Evolutionary conservation across 805 yeast genomes (phyloP).

Genomic region (Saturnispora bothae): DNA sequence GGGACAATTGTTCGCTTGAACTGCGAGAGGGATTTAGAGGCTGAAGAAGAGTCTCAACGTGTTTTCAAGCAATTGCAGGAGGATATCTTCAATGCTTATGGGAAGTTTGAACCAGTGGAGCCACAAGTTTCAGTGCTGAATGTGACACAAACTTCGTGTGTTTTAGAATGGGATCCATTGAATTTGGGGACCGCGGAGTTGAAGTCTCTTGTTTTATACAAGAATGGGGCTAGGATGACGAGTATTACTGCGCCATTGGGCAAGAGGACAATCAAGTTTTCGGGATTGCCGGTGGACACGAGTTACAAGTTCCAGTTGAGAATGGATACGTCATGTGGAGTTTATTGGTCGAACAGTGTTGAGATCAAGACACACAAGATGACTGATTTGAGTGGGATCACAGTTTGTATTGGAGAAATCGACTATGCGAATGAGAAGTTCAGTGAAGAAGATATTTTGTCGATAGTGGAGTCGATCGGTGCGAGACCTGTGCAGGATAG

Average conservation of each 20-base stretch:
- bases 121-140: constrained; percentile 67
- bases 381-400: constrained; percentile 91
- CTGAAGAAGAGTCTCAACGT: constrained; percentile 49
- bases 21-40: constrained; percentile 65
- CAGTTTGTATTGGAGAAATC: constrained; percentile 79
- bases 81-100: constrained; percentile 62
- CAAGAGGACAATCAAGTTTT: constrained; percentile 72
- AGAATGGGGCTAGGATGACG: constrained; percentile 65
- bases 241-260: constrained; percentile 73
- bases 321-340: constrained; percentile 86
- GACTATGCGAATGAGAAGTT: constrained; percentile 40
- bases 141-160: constrained; percentile 90
- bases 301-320: constrained; percentile 69
- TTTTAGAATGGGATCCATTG: constrained; percentile 85
- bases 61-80: constrained; percentile 60
- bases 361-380: constrained; percentile 81
- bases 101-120: constrained; percentile 54
- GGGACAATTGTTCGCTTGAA: constrained; percentile 84
- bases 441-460: constrained; percentile 47
- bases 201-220: constrained; percentile 65
- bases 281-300: constrained; percentile 85
- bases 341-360: constrained; percentile 54
- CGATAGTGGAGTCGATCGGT: constrained; percentile 58
- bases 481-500: constrained; percentile 67
- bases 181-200: constrained; percentile 75